Evolutionary conservation across 2,329 filamentous ascomycete genomes (phyloP).

Genomic region (Hortaea werneckii): DNA sequence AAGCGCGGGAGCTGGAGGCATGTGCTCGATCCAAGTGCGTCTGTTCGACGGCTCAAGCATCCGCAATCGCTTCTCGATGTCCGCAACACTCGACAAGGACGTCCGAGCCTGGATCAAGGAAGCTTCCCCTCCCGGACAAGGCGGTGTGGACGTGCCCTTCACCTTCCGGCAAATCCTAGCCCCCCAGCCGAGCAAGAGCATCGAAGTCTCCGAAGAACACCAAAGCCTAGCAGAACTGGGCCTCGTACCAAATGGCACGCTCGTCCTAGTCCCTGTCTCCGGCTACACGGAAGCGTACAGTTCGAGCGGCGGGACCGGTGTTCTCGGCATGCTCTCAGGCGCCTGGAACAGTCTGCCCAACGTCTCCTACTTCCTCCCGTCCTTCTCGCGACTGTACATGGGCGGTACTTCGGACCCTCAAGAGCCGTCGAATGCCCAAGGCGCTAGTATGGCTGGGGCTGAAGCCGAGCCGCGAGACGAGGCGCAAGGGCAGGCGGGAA

Average conservation of each 20-base stretch:
- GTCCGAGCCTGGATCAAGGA: slow-evolving; percentile 71
- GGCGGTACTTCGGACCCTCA: slow-evolving; percentile 15
- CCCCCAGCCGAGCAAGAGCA: slow-evolving; percentile 62
- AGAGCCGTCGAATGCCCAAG: slow-evolving; percentile 11
- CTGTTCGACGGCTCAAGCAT: slow-evolving; percentile 77
- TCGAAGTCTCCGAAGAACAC: slow-evolving; percentile 66
- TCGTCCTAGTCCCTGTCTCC: slow-evolving; percentile 67
- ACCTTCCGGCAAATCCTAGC: slow-evolving; percentile 76
- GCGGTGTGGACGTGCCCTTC: slow-evolving; percentile 48
- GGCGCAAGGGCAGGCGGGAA: neutral
- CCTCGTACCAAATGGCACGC: slow-evolving; percentile 67
- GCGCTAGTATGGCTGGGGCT: slow-evolving; percentile 12
- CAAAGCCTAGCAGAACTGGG: slow-evolving; percentile 58
- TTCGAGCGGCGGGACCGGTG: slow-evolving; percentile 14
- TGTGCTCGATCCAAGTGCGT: slow-evolving; percentile 56
- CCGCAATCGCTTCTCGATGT: slow-evolving; percentile 53
- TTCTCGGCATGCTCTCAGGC: neutral
- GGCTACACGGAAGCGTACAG: slow-evolving; percentile 51
- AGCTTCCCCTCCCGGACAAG: slow-evolving; percentile 30
- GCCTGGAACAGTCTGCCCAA: neutral
- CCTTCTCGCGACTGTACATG: slow-evolving; percentile 12
- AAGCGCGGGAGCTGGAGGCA: slow-evolving; percentile 10
- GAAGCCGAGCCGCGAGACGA: slow-evolving; percentile 1
- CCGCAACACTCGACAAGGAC: slow-evolving; percentile 52
- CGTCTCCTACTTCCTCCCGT: slow-evolving; percentile 3